Percentiles rank a stretch among this genome's conserved stretches.
These are phyloP conservation scores for Colletotrichum lupini DNA, from an alignment of 2,329 filamentous ascomycete genomes.

Conservation along the genomic window DNA sequence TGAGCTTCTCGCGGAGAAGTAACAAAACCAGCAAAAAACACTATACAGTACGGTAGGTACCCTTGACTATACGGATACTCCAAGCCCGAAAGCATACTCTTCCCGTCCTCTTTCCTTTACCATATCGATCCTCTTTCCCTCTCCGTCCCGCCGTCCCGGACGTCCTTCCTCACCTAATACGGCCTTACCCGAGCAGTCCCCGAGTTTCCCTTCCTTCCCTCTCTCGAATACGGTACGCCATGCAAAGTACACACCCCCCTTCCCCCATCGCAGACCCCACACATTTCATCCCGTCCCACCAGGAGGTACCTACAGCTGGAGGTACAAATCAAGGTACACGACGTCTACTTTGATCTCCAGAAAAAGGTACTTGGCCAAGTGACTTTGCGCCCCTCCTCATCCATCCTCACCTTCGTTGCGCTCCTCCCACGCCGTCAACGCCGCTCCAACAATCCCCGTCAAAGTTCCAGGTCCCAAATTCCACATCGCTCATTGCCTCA, in stretches of 20 bases:
- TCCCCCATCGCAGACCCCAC: neutral
- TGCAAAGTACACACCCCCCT: neutral
- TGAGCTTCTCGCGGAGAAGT: neutral
- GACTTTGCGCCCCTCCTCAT: slow-evolving; percentile 10
- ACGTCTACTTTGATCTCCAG: slow-evolving; percentile 30
- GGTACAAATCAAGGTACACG: neutral
- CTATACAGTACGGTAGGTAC: neutral
- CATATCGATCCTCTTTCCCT: neutral
- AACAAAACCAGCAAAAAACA: neutral
- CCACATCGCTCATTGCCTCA: slow-evolving; percentile 22
- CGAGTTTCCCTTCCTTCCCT: neutral
- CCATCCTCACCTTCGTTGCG: neutral
- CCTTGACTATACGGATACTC: neutral
- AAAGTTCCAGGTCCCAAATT: neutral
- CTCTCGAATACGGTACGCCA: neutral
- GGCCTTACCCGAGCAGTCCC: neutral
- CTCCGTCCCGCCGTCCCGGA: neutral
- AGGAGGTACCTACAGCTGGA: too few species aligned
- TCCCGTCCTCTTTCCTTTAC: neutral
- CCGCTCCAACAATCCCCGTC: neutral
- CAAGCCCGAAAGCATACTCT: neutral
- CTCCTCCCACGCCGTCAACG: neutral
- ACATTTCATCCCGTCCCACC: slow-evolving; percentile 11
- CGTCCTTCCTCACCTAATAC: neutral
- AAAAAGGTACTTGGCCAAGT: slow-evolving; percentile 25